Conservation (phyloP, 148 eudicot species). For the Camellia japonica region DNA sequence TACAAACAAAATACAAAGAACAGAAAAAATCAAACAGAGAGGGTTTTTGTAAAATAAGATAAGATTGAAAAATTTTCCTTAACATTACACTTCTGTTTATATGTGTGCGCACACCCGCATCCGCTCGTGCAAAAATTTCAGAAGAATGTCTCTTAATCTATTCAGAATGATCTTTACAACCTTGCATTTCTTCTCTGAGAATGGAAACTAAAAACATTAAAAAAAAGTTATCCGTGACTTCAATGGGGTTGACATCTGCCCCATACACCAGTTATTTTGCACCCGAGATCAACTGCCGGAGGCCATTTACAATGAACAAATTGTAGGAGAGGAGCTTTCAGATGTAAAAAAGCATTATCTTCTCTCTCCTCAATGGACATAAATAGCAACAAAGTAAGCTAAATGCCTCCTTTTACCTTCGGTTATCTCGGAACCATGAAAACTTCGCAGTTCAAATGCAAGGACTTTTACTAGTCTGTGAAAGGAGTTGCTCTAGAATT, state of each 20-base stretch:
- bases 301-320: not conserved
- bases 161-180: not conserved
- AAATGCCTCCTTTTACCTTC: not conserved
- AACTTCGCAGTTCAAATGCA: not conserved
- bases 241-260: not conserved
- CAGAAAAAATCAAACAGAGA: too few relatives aligned
- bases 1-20: too few relatives aligned
- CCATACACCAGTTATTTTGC: not conserved
- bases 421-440: not conserved
- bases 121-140: too few relatives aligned
- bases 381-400: not conserved
- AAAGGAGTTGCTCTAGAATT: not conserved
- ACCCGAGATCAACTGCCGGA: not conserved
- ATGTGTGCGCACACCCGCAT: too few relatives aligned
- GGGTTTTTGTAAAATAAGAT: too few relatives aligned
- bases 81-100: too few relatives aligned
- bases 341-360: not conserved
- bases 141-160: not conserved
- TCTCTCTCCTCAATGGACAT: not conserved
- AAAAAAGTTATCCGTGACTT: not conserved
- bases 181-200: not conserved
- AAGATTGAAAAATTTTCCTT: too few relatives aligned
- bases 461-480: not conserved
- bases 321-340: not conserved
- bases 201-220: not conserved